Percentiles rank a stretch among this genome's conserved stretches.
These are phyloP conservation scores for Pichia ethanolica DNA, from an alignment of 805 yeast genomes.

Conservation along the genomic window DNA sequence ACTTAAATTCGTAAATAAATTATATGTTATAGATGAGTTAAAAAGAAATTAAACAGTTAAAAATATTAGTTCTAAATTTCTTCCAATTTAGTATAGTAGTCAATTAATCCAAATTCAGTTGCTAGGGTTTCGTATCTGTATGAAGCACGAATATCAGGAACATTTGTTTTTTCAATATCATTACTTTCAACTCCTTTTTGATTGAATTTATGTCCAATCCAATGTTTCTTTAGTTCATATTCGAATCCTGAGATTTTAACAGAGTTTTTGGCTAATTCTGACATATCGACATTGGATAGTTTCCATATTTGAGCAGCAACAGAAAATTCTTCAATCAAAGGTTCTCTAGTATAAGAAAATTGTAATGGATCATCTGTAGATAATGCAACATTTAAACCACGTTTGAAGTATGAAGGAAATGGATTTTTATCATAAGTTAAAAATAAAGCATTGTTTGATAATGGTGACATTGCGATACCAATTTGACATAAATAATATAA, in stretches of 20 bases:
- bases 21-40: too few relatives aligned
- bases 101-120: slow-evolving; percentile 63
- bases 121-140: slow-evolving; percentile 77
- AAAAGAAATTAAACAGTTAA: neutral
- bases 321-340: slow-evolving; percentile 93
- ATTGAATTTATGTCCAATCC: slow-evolving; percentile 72
- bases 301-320: slow-evolving; percentile 98
- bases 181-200: slow-evolving; percentile 67
- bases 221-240: slow-evolving; percentile 73
- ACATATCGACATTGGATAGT: slow-evolving; percentile 91
- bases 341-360: slow-evolving; percentile 94
- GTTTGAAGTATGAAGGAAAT: slow-evolving; percentile 79
- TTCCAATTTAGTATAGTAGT: slow-evolving; percentile 35
- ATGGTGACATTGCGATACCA: slow-evolving; percentile 97
- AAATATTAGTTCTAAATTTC: neutral
- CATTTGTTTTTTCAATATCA: slow-evolving; percentile 89
- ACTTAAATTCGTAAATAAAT: neutral
- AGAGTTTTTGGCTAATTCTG: slow-evolving; percentile 91
- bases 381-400: slow-evolving; percentile 89
- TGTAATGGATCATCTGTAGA: slow-evolving; percentile 98
- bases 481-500: slow-evolving; percentile 89
- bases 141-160: slow-evolving; percentile 79
- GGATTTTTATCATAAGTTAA: slow-evolving; percentile 97
- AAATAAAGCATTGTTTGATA: slow-evolving; percentile 92
- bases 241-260: slow-evolving; percentile 95